These are phyloP conservation scores for Vigna hirtella DNA, from an alignment of 306 rosid genomes.

Conservation along the genomic window DNA sequence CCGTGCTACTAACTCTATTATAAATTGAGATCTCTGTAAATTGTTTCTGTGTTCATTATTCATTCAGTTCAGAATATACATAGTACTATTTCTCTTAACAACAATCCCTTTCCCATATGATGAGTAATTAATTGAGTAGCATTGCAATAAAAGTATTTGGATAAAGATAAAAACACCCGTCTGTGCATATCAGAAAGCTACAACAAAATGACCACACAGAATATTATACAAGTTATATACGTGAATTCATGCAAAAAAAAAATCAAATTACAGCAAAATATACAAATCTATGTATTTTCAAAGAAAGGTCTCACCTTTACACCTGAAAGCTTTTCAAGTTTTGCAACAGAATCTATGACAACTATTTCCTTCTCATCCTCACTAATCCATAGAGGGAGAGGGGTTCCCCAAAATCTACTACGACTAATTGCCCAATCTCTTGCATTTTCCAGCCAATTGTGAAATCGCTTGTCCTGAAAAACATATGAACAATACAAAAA, in stretches of 20 bases:
- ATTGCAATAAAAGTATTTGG: constrained; percentile 12
- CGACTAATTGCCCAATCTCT: constrained; percentile 99
- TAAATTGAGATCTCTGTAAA: too few species aligned
- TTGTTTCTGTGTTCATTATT: too few species aligned
- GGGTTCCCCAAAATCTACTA: constrained; percentile 99
- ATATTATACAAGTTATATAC: constrained; percentile 13
- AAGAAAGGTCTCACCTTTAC: constrained; percentile 63
- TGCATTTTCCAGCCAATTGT: constrained; percentile 99
- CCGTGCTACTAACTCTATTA: too few species aligned
- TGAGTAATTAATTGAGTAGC: constrained; percentile 2
- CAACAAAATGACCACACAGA: not conserved
- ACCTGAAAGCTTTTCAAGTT: constrained; percentile 88
- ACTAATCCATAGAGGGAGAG: constrained; percentile 94
- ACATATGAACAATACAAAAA: constrained; percentile 26
- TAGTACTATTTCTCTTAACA: too few species aligned
- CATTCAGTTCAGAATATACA: too few species aligned
- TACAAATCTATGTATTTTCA: constrained; percentile 8
- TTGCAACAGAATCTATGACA: constrained; percentile 86
- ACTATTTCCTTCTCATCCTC: constrained; percentile 83
- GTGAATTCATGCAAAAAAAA: constrained; percentile 25
- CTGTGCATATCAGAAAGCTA: constrained; percentile 1
- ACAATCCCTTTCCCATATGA: not conserved
- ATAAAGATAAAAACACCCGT: not conserved
- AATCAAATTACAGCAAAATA: constrained; percentile 21
- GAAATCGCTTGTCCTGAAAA: constrained; percentile 87